Conservation (phyloP, 2,329 filamentous ascomycete species). For the Botryotinia globosa region DNA sequence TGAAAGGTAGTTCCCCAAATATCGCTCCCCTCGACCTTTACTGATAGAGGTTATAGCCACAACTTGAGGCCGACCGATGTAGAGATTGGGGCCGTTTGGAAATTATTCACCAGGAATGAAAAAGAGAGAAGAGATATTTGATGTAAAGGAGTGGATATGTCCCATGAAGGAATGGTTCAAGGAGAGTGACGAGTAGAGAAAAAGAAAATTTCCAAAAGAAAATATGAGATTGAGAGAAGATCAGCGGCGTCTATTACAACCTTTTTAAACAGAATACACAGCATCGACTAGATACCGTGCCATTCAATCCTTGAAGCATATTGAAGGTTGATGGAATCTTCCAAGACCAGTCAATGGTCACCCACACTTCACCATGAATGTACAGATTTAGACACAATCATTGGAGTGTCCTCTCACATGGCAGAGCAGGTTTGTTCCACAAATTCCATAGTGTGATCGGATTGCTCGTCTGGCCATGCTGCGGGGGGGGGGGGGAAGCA, state of each 20-base stretch:
- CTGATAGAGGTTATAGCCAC: not conserved
- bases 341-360: not conserved
- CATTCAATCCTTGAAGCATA: not conserved
- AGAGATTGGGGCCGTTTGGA: not conserved
- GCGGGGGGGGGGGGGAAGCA: not conserved
- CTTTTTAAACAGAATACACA: slow-evolving; percentile 7
- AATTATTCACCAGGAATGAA: not conserved
- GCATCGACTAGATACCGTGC: not conserved
- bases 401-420: slow-evolving; percentile 11
- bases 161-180: not conserved
- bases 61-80: slow-evolving; percentile 1
- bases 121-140: not conserved
- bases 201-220: not conserved
- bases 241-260: not conserved
- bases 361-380: slow-evolving; percentile 9
- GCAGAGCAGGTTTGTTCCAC: slow-evolving; percentile 9
- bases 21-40: not conserved
- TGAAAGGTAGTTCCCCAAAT: not conserved
- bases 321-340: not conserved
- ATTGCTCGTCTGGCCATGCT: not conserved
- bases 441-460: not conserved
- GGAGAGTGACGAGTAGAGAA: slow-evolving; percentile 2
- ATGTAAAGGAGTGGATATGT: not conserved
- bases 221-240: not conserved
- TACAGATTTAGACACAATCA: not conserved